A percentile compares a stretch with the other conserved stretches of the same genome.
phyloP scores from a whole-genome alignment of 306 rosid genomes.

The Vicia villosa region DNA sequence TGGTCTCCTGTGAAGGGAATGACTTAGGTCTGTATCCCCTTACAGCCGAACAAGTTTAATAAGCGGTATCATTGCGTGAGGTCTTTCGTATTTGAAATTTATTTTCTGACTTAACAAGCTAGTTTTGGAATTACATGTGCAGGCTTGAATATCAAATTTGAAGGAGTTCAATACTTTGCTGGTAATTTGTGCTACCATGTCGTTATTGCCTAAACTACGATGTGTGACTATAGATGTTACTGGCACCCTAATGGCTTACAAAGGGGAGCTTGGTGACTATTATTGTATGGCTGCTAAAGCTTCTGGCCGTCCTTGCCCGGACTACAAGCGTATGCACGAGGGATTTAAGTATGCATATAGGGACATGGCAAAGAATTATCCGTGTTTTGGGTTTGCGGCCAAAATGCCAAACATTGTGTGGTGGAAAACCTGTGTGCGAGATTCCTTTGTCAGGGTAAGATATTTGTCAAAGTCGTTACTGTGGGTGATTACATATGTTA shows the following conservation, averaged over 20 bases:
- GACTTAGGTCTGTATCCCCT: background rate
- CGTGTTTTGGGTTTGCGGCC: slow-evolving; percentile 83
- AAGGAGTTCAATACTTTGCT: slow-evolving; percentile 36
- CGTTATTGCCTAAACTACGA: slow-evolving; percentile 63
- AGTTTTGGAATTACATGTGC: slow-evolving; percentile 37
- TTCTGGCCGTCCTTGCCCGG: slow-evolving; percentile 89
- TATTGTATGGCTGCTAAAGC: slow-evolving; percentile 99
- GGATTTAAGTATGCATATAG: slow-evolving; percentile 86
- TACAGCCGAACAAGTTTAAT: slow-evolving; percentile 11
- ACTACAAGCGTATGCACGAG: slow-evolving; percentile 83
- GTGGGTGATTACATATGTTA: background rate
- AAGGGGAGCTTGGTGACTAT: slow-evolving; percentile 95
- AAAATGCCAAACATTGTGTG: slow-evolving; percentile 87
- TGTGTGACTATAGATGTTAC: slow-evolving; percentile 93
- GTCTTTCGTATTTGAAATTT: slow-evolving; percentile 8
- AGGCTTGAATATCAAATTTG: slow-evolving; percentile 38
- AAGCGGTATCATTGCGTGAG: slow-evolving; percentile 2
- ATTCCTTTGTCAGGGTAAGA: slow-evolving; percentile 89
- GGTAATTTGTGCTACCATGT: slow-evolving; percentile 49
- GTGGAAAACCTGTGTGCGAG: slow-evolving; percentile 95
- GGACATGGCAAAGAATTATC: slow-evolving; percentile 86
- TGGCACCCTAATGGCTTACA: slow-evolving; percentile 92
- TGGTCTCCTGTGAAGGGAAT: background rate
- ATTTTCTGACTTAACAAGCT: slow-evolving; percentile 28
- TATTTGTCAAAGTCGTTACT: slow-evolving; percentile 23